Evolutionary conservation across 2,329 filamentous ascomycete species (phyloP).

Genomic region (Fusarium drepaniforme): DNA sequence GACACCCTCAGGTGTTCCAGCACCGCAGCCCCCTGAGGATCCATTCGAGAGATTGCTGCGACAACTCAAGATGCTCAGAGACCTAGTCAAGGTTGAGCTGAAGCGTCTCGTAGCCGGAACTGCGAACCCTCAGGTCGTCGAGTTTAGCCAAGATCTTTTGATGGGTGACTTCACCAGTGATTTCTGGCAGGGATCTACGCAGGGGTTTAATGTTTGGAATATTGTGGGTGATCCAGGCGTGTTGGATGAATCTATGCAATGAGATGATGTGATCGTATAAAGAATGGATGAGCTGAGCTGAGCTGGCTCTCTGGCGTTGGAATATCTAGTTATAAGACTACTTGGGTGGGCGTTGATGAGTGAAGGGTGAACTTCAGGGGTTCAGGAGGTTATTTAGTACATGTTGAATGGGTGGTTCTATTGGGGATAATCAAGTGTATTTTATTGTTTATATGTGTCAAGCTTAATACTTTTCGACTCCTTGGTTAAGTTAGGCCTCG

Average conservation of each 20-base stretch:
- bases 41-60: slow-evolving; percentile 49
- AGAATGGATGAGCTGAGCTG: not conserved
- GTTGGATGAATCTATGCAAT: slow-evolving; percentile 32
- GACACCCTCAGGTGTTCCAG: slow-evolving; percentile 13
- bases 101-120: slow-evolving; percentile 41
- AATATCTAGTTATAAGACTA: not conserved
- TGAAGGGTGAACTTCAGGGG: not conserved
- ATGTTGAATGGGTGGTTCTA: slow-evolving; percentile 3
- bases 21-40: slow-evolving; percentile 41
- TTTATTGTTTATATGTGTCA: not conserved
- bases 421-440: slow-evolving; percentile 14
- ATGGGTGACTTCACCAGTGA: slow-evolving; percentile 41
- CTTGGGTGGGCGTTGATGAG: not conserved
- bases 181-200: slow-evolving; percentile 42
- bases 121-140: slow-evolving; percentile 28
- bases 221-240: slow-evolving; percentile 44
- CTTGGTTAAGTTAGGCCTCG: slow-evolving; percentile 17
- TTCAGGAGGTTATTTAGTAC: not conserved
- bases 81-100: slow-evolving; percentile 48
- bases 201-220: slow-evolving; percentile 42
- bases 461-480: not conserved
- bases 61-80: slow-evolving; percentile 47
- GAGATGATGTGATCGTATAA: not conserved
- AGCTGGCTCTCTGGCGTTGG: not conserved
- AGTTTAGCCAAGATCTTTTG: slow-evolving; percentile 39